phyloP scores from a whole-genome alignment of 2,329 filamentous ascomycete species.

The Cercospora beticola region DNA sequence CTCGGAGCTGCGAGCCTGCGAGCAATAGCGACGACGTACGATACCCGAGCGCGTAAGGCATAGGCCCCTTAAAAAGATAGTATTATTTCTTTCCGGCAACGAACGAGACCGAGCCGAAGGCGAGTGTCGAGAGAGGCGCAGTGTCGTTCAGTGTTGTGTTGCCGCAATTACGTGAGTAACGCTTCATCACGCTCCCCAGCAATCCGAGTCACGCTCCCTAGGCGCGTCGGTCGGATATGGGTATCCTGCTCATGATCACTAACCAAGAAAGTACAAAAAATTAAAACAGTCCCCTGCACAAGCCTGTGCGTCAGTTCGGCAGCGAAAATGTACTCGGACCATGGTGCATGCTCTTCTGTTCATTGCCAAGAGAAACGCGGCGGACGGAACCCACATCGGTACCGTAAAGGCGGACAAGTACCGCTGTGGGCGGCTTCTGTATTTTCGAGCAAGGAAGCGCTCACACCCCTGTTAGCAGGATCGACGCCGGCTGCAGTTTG shows the following conservation, averaged over 20 bases:
- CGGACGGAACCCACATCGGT: neutral
- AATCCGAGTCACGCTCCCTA: too few relatives aligned
- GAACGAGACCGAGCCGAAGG: too few relatives aligned
- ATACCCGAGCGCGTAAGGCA: too few relatives aligned
- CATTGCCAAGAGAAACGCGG: neutral
- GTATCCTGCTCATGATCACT: neutral
- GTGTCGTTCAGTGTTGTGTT: too few relatives aligned
- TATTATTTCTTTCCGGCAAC: too few relatives aligned
- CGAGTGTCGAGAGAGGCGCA: too few relatives aligned
- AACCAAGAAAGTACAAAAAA: neutral
- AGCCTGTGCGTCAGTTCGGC: neutral
- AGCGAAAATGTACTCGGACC: constrained; percentile 5
- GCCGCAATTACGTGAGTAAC: too few relatives aligned
- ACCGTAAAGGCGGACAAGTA: neutral
- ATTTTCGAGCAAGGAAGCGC: neutral
- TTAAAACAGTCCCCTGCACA: neutral
- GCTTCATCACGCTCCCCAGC: too few relatives aligned
- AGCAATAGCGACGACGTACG: too few relatives aligned
- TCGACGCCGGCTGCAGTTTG: neutral
- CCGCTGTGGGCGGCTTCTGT: neutral
- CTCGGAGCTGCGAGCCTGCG: too few relatives aligned
- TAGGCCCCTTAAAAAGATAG: too few relatives aligned
- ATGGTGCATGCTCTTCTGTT: neutral
- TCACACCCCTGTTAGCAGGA: neutral
- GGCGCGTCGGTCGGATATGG: neutral